Percentiles rank a stretch among this genome's conserved stretches.
phyloP scores from a whole-genome alignment of 495 filamentous ascomycete genomes.

The Penicillium herquei region DNA sequence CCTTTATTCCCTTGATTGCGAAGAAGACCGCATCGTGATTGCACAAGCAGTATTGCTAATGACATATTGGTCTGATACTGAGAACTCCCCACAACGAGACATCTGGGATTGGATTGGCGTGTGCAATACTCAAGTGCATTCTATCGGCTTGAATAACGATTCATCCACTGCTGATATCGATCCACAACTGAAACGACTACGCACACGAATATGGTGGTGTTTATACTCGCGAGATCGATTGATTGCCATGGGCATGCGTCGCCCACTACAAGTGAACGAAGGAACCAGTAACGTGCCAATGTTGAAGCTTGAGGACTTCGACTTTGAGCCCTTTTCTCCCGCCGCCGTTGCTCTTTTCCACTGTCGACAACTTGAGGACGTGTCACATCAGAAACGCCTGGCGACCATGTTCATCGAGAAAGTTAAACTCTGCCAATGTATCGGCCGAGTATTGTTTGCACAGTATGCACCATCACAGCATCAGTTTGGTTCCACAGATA shows the following conservation, averaged over 20 bases:
- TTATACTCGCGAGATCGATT: constrained; percentile 86
- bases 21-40: constrained; percentile 74
- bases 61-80: constrained; percentile 79
- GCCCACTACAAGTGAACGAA: constrained; percentile 81
- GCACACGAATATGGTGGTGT: constrained; percentile 88
- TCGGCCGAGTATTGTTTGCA: constrained; percentile 74
- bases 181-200: constrained; percentile 54
- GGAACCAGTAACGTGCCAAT: constrained; percentile 84
- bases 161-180: constrained; percentile 66
- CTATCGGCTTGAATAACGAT: constrained; percentile 76
- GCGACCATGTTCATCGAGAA: constrained; percentile 86
- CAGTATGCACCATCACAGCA: constrained; percentile 71
- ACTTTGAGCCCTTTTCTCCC: constrained; percentile 60
- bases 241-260: constrained; percentile 80
- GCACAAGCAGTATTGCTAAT: constrained; percentile 77
- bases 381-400: constrained; percentile 62
- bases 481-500: constrained; percentile 63
- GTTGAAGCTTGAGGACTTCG: constrained; percentile 75
- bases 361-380: constrained; percentile 41
- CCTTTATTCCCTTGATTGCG: constrained; percentile 81
- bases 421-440: constrained; percentile 77
- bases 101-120: constrained; percentile 89
- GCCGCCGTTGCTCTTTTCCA: constrained; percentile 33
- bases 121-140: constrained; percentile 76
- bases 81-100: constrained; percentile 64